Evolutionary conservation across 805 yeast species (phyloP), one percentile per base, ranked within the genome.

Genomic region (Tetrapisispora arboricola): DNA sequence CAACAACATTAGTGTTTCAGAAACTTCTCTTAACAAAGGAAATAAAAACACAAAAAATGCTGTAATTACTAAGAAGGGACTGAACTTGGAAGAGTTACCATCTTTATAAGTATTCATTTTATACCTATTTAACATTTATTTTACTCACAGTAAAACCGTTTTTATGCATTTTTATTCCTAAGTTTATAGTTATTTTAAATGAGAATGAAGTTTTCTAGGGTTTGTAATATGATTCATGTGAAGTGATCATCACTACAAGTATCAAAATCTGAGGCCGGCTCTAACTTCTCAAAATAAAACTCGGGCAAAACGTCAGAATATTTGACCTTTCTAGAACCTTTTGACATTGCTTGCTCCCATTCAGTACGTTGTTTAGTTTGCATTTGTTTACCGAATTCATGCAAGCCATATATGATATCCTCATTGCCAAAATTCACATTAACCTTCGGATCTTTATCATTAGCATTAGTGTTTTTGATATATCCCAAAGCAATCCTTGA

Each of bases 321-420:
- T 19, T 41, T 39, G n/a, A 44, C 45, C 1, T 49, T 51, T n/a
- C 48, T 46, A 5, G 51, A 48, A 37, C 64, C 64, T 8, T 56
- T 58, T 30, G 78, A 75, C 68, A 81, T 67, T 22, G 63, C 65
- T 20, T 64, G 55, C 51, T 81, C 88, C 66, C 73, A 77, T 0
- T 61, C 65, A 1, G 74, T 63, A 47, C 87, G 63, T 38, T 63
- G 59, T 34, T 64, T 64, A 3, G 61, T 49, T 25, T 58, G 57
- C 74, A 81, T 70, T 51, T 76, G 82, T 7, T 71, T 67, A 4
- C 80, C 83, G 45, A 57, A 57, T 38, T 74, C 65, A 55, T 74
- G 67, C 18, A 80, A 52, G 16, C 75, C 72, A 60, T 74, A 68
- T 24, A 81, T 77, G 43, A 81, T 58, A 44, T 77, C 82, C 54